Evolutionary conservation across 2,329 filamentous ascomycete genomes (phyloP), one percentile per base, ranked within the genome.

Genomic region (Drechslera avenae): DNA sequence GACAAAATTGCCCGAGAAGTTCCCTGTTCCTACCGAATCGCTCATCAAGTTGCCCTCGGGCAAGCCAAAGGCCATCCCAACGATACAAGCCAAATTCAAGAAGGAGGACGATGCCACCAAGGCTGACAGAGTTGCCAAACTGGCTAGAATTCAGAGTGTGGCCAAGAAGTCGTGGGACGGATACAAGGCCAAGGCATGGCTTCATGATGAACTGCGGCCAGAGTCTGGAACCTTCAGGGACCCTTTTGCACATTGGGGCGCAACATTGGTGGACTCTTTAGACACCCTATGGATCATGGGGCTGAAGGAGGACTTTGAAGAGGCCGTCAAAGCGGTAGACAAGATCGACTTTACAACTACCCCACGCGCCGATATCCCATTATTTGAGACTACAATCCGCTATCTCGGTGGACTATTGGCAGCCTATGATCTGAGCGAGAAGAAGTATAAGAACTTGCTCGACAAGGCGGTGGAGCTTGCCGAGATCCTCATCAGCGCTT

Each of bases 191-290:
- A 81, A 86, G 63, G 93, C 92, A 9, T 94, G 90, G 85, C 83
- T 86, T 55, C 89, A 95, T 62, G 94, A 97, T 67, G 94, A 97
- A 76, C 75, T 97, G 13, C 81, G 77, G 36, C 94, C 94, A 2
- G 78, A 93, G 8, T 83, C 84, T 23, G 86, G 86, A 43, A 77
- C 76, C 12, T 84, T 79, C 57, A 83, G 84, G 14, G 89, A 97
- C 67, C 90, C 91, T 0, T 97, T 97, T 73, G 93, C 91, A 68
- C 90, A 89, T 41, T 96, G 91, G 91, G 89, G 89, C 14, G 91
- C 91, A 13, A 95, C 91, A 0, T 71, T 96, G 54, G 89, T 96
- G 4, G 91, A 96, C 76, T 50, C 83, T 2, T 76, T 88, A 44
- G 87, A 90, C 66, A 85, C 84, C n/a, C 75, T 90, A 12, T 89